phyloP scores from a whole-genome alignment of 2,329 filamentous ascomycete species.

The Penicillium corylophilum region DNA sequence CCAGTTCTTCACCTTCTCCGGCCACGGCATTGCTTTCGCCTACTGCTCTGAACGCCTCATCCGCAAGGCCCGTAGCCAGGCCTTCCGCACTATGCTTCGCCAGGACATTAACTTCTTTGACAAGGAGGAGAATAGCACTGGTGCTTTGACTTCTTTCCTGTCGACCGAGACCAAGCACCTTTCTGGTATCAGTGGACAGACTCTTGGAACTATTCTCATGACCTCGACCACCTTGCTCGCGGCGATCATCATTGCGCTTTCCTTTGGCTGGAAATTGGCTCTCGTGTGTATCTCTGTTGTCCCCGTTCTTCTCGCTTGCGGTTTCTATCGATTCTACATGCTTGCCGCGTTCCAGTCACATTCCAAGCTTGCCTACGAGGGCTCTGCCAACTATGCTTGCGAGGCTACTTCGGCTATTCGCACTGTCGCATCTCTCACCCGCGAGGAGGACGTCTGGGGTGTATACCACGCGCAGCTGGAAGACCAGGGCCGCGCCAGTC shows the following conservation, averaged over 20 bases:
- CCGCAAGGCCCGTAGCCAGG: constrained; percentile 74
- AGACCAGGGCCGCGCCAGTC: constrained; percentile 63
- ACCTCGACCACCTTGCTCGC: constrained; percentile 76
- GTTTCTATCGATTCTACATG: constrained; percentile 86
- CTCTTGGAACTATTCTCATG: constrained; percentile 80
- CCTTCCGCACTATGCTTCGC: constrained; percentile 83
- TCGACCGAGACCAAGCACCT: constrained; percentile 88
- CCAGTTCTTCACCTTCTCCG: constrained; percentile 66
- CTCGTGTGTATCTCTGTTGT: constrained; percentile 78
- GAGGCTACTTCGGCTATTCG: constrained; percentile 93
- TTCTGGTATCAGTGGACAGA: constrained; percentile 81
- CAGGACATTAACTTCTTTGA: constrained; percentile 95
- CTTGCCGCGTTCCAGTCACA: constrained; percentile 75
- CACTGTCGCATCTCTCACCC: constrained; percentile 85
- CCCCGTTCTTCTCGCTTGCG: constrained; percentile 73
- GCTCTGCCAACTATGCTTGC: constrained; percentile 82
- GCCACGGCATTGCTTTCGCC: constrained; percentile 74
- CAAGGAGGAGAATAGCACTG: constrained; percentile 81
- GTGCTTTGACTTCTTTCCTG: constrained; percentile 82
- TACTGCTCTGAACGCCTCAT: constrained; percentile 84
- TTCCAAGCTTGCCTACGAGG: constrained; percentile 75
- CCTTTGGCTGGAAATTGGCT: constrained; percentile 83
- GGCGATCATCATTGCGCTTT: constrained; percentile 67
- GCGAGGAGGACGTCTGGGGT: constrained; percentile 75
- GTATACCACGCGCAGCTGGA: constrained; percentile 69